Base-by-base conservation (phyloP, 2,329 filamentous ascomycete genomes). In the Alternaria rosae region DNA sequence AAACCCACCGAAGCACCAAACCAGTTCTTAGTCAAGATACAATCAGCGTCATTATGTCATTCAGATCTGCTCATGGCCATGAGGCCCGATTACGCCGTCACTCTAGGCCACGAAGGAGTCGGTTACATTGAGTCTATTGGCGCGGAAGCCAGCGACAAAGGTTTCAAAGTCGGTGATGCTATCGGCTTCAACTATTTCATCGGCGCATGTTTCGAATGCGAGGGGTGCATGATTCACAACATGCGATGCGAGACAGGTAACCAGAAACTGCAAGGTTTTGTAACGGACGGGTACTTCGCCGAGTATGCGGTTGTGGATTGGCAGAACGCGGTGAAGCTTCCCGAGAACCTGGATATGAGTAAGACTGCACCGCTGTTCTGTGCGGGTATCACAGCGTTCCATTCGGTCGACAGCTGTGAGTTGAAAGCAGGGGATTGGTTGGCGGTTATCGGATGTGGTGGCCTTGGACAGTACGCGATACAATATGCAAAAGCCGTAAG, bases 151-250 rank as follows among this genome's bases (percentile, higher is more conserved):
- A 72, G 76, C 54, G 66, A 62, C 47, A 80, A 79, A 52, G 81
- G 81, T 5, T 82, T 83, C 70, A 71, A 76, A 20, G 64, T 79
- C 7, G 82, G 83, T 15, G 82, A 85, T 57, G 72, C 75, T 1
- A 79, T 85, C 52, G 83, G 83, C 25, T 82, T 83, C 60, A 77
- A 82, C 28, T 83, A 83, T 62, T 82, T 83, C 69, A 76, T 80
- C 28, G 78, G 78, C 5, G 80, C 78, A 62, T 85, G 83, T 65
- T 82, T 83, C 61, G 79, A 81, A 54, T 85, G 83, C 68, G 76
- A 81, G 20, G 82, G 81, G 12, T 85, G 83, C 71, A 73, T 77
- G 74, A 70, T 82, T 3, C 82, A 83, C 64, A 83, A 83, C 60
- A 59, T 79, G 47, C 70, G 67, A 32, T 83, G 81, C 69, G 72